Evolutionary conservation across 2,329 filamentous ascomycete genomes (phyloP).

Genomic region (Dactylellina haptotyla): DNA sequence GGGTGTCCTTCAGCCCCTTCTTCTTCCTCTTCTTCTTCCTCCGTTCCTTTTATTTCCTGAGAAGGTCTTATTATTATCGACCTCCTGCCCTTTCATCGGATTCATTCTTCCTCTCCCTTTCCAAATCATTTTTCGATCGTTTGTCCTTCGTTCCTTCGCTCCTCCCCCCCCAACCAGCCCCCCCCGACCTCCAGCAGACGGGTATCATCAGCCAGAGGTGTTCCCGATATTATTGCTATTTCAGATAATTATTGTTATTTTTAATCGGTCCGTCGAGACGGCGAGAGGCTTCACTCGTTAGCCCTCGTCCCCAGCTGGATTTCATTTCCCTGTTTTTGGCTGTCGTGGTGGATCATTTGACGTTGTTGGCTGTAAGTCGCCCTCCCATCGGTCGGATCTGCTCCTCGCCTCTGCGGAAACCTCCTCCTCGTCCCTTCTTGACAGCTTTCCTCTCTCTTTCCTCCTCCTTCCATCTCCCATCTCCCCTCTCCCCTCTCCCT

Average conservation of each 20-base stretch:
- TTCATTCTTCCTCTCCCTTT: conserved; percentile 21
- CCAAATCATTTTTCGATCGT: conserved; percentile 29
- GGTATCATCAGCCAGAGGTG: conserved; percentile 17
- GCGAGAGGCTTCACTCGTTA: conserved; percentile 48
- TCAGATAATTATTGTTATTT: conserved; percentile 20
- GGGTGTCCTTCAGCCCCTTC: conserved; percentile 14
- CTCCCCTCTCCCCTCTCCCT: not conserved
- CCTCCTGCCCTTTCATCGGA: not conserved
- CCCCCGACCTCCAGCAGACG: conserved; percentile 1
- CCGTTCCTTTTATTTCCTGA: not conserved
- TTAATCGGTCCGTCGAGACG: not conserved
- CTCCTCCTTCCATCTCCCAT: not conserved
- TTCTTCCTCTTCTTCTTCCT: not conserved
- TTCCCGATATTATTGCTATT: conserved; percentile 28
- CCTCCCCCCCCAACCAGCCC: not conserved
- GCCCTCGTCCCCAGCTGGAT: conserved; percentile 14
- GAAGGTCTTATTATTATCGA: not conserved
- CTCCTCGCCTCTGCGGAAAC: conserved; percentile 18
- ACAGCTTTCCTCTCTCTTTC: not conserved
- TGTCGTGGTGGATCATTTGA: conserved; percentile 34
- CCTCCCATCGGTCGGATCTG: conserved; percentile 7
- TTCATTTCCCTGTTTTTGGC: conserved; percentile 48
- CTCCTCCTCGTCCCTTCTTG: conserved; percentile 1
- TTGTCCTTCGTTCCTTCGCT: conserved; percentile 32
- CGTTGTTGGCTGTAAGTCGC: conserved; percentile 27